Evolutionary conservation across 2,329 filamentous ascomycete genomes (phyloP).

Genomic region (Nothomitra cinnamomea): DNA sequence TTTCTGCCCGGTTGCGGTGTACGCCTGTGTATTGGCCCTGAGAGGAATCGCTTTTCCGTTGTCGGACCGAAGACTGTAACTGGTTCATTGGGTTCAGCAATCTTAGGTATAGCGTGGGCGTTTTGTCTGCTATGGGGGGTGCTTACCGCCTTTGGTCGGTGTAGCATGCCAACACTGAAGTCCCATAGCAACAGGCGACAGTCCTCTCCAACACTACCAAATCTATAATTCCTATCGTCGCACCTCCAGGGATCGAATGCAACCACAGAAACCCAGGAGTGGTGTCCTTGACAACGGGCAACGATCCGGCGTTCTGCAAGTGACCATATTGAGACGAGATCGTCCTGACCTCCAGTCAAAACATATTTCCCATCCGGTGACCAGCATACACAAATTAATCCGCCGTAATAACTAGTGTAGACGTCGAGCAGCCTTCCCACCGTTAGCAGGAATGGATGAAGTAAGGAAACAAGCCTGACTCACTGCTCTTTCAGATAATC

Average conservation of each 20-base stretch:
- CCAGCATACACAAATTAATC: slow-evolving; percentile 87
- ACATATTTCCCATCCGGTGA: slow-evolving; percentile 94
- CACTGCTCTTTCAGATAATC: slow-evolving; percentile 85
- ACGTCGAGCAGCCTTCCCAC: slow-evolving; percentile 56
- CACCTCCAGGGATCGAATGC: slow-evolving; percentile 96
- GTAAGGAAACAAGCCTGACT: slow-evolving; percentile 16
- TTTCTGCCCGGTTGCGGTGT: slow-evolving; percentile 39
- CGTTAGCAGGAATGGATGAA: slow-evolving; percentile 6
- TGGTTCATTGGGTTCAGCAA: background rate
- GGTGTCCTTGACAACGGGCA: slow-evolving; percentile 84
- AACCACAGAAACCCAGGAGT: slow-evolving; percentile 86
- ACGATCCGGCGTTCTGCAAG: slow-evolving; percentile 69
- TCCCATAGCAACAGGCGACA: slow-evolving; percentile 86
- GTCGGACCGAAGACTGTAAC: slow-evolving; percentile 34
- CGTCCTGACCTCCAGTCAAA: slow-evolving; percentile 87
- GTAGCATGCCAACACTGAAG: slow-evolving; percentile 92
- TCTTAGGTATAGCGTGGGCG: background rate
- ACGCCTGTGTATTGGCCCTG: slow-evolving; percentile 30
- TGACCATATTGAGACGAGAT: slow-evolving; percentile 91
- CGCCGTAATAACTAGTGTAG: slow-evolving; percentile 85
- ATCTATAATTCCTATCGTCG: slow-evolving; percentile 86
- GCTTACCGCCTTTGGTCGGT: slow-evolving; percentile 70
- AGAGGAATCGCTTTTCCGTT: slow-evolving; percentile 36
- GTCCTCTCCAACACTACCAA: slow-evolving; percentile 92
- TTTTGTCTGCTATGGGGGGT: slow-evolving; percentile 16